Percentiles rank a stretch among this genome's conserved stretches.
Conservation (phyloP, 1,284 basidiomycete species). For the Earliella scabrosa region DNA sequence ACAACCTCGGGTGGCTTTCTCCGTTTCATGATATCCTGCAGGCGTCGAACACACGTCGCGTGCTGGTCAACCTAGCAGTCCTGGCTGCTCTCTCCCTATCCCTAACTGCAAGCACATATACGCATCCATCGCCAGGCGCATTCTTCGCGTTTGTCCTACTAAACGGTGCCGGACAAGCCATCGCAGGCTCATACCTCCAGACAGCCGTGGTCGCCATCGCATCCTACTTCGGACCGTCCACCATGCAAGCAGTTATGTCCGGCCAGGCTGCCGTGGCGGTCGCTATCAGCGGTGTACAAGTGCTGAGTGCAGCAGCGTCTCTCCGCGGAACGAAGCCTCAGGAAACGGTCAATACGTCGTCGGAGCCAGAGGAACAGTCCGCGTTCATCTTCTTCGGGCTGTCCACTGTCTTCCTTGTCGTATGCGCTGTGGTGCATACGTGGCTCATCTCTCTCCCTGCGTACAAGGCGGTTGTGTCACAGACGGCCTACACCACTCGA, state of each 20-base stretch:
- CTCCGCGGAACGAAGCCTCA: constrained; percentile 42
- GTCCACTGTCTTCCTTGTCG: constrained; percentile 66
- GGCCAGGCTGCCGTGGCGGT: constrained; percentile 82
- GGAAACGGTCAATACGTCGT: constrained; percentile 32
- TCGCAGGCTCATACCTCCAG: constrained; percentile 68
- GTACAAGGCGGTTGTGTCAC: constrained; percentile 54
- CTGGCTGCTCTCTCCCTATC: constrained; percentile 56
- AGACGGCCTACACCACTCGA: constrained; percentile 37
- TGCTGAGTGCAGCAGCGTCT: constrained; percentile 63
- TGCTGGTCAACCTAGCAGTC: constrained; percentile 25
- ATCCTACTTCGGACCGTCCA: constrained; percentile 70
- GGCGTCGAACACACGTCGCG: constrained; percentile 30
- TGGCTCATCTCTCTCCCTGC: constrained; percentile 61
- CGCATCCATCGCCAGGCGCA: constrained; percentile 50
- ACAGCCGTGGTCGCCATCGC: constrained; percentile 73
- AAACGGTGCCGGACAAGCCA: constrained; percentile 58
- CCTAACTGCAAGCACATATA: constrained; percentile 64
- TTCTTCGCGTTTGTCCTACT: constrained; percentile 71
- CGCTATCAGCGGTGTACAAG: constrained; percentile 71
- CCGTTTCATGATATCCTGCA: constrained; percentile 3
- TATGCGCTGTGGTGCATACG: constrained; percentile 52
- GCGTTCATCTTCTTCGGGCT: constrained; percentile 76
- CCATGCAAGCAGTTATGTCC: constrained; percentile 72
- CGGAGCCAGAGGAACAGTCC: constrained; percentile 55
- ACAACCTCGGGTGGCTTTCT: too few relatives aligned